Evolutionary conservation across 352 stramenopile genomes (phyloP).

Genomic region (Phytopythium mirpurense): DNA sequence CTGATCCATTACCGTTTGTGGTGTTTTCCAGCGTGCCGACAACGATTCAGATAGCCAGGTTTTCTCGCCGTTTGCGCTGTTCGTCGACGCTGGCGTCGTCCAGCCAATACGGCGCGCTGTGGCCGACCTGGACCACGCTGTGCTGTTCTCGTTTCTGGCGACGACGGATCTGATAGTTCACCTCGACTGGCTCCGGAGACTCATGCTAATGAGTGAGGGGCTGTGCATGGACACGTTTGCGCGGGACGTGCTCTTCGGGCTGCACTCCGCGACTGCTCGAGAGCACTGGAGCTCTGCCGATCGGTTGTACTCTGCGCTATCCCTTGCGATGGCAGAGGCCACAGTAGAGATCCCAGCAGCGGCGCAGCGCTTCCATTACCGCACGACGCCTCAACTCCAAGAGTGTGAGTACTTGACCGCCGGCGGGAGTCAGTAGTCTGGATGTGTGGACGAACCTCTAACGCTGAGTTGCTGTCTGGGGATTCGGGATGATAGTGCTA

Average conservation of each 20-base stretch:
- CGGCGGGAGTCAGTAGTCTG: not conserved
- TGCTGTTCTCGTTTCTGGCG: constrained; percentile 33
- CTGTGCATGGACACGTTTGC: constrained; percentile 70
- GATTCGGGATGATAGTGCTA: not conserved
- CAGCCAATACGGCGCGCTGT: constrained; percentile 31
- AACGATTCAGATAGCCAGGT: constrained; percentile 1
- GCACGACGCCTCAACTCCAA: constrained; percentile 24
- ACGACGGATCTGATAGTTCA: constrained; percentile 42
- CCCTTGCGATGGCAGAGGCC: constrained; percentile 54
- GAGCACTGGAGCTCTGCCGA: constrained; percentile 39
- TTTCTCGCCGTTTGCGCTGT: constrained; percentile 37
- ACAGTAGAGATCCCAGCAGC: constrained; percentile 16
- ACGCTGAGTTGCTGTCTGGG: not conserved
- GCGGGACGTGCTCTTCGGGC: constrained; percentile 41
- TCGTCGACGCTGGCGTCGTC: constrained; percentile 34
- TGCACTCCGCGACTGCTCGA: constrained; percentile 31
- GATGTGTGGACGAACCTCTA: too few species aligned
- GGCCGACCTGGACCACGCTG: constrained; percentile 38
- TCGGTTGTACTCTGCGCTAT: constrained; percentile 42
- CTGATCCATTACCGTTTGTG: not conserved
- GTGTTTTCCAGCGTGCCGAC: not conserved
- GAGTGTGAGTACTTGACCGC: constrained; percentile 20
- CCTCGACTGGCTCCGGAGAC: constrained; percentile 48
- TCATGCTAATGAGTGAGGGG: constrained; percentile 72
- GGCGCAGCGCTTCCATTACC: constrained; percentile 44